Evolutionary conservation across 2,329 filamentous ascomycete genomes (phyloP), one percentile per base, ranked within the genome.

Genomic region (Colletotrichum sp.): DNA sequence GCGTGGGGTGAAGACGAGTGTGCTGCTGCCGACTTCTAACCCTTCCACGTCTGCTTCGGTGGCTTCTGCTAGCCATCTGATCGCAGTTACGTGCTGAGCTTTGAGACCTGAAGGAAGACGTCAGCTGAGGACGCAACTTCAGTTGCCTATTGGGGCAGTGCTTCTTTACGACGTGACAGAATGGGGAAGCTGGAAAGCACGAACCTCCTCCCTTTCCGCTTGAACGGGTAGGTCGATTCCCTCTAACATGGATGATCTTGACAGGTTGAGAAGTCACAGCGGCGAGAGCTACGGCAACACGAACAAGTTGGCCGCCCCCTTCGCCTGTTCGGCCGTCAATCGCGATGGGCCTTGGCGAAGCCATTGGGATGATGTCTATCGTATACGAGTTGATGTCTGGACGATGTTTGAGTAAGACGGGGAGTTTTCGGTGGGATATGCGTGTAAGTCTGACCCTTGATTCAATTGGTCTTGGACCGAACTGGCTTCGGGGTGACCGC

Each of bases 241-340:
- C 91, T 43, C 92, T 83, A 5, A 93, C 86, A 74, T 92, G 84
- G 12, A 83, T 83, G 71, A 93, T 90, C 30, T 85, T 86, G 34
- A 93, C 84, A 1, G 90, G 84, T 70, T 88, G 87, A 1, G 86
- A 86, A 3, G 89, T 89, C 32, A 93, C 86, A 1, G 91, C 89
- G 13, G 91, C 88, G 8, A 93, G 84, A 2, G 86, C 86, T 43
- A 91, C 85, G 3, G 91, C 90, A 2, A 92, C 84, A 58, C 92
- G 84, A 1, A 93, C 88, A 0, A 93, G 82, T 78, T 93, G 91
- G 4, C 91, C 91, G 6, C 91, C 92, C 6, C 92, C 92, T 79
- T 93, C 91, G 2, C 91, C 91, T 0, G 87, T 90, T 5, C 32
- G 32, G 2, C 32, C 32, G 10, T n/a, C n/a, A n/a, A n/a, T n/a